A percentile compares a stretch with the other conserved stretches of the same genome.
Conservation (phyloP, 73 alveolate genomes). For the Durusdinium trenchii region DNA sequence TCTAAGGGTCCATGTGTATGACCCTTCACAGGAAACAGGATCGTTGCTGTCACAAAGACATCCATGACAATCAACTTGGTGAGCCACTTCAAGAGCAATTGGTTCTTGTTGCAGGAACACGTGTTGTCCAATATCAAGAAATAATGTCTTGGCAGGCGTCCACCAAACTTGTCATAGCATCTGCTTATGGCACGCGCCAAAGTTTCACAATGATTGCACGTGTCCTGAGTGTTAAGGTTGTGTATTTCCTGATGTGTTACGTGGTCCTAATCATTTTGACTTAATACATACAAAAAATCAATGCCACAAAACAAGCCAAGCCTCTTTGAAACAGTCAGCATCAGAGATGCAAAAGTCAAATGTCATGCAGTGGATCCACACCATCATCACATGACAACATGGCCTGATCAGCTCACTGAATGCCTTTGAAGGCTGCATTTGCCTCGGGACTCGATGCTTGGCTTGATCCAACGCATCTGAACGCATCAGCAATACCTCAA, state of each 20-base stretch:
- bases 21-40: neutral
- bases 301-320: neutral
- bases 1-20: constrained; percentile 24
- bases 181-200: neutral
- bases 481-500: neutral
- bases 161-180: neutral
- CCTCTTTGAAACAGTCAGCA: neutral
- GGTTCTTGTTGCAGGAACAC: neutral
- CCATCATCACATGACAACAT: neutral
- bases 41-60: neutral
- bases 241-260: neutral
- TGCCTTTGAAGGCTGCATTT: neutral
- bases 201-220: neutral
- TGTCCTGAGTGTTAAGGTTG: neutral
- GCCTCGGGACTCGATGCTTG: constrained; percentile 1
- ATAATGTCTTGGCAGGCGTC: neutral
- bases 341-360: neutral
- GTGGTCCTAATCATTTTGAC: neutral
- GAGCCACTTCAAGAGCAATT: neutral
- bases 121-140: neutral
- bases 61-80: neutral
- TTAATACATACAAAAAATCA: no score
- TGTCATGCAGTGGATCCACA: neutral
- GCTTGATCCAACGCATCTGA: neutral
- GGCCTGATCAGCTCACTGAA: neutral